phyloP scores from a whole-genome alignment of 305 asterid genomes.

The Fraxinus platypoda region DNA sequence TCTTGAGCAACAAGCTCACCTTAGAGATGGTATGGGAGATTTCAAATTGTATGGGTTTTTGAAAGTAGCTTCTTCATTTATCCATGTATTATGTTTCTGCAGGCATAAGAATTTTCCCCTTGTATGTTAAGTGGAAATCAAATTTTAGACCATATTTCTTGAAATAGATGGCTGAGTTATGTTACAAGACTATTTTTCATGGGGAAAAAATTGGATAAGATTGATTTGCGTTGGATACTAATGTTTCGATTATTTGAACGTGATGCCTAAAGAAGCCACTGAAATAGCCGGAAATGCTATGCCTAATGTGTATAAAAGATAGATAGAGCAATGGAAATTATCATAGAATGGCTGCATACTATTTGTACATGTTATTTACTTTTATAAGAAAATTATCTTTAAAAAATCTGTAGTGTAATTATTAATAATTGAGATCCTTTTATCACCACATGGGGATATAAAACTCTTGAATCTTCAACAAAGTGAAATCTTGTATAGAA shows the following conservation, averaged over 20 bases:
- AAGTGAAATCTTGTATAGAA: not conserved
- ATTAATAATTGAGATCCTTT: not conserved
- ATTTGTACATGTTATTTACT: not conserved
- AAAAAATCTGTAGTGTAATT: not conserved
- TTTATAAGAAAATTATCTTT: not conserved
- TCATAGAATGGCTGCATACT: not conserved
- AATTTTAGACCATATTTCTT: not conserved
- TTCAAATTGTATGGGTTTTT: not conserved
- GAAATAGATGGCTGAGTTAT: not conserved
- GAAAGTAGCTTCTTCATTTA: not conserved
- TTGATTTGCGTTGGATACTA: not conserved
- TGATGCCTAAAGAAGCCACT: not conserved
- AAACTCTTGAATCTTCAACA: not conserved
- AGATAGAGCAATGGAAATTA: not conserved
- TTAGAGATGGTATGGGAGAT: constrained; percentile 67
- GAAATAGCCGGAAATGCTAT: not conserved
- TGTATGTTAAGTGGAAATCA: not conserved
- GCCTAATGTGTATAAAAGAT: not conserved
- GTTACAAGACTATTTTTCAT: not conserved
- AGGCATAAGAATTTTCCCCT: not conserved
- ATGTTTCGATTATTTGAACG: not conserved
- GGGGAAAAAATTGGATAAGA: not conserved
- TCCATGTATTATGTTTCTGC: not conserved
- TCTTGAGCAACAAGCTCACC: constrained; percentile 88
- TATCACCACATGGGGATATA: not conserved